Base-by-base conservation (phyloP, 257 asterid species). In the Datura wrightii region DNA sequence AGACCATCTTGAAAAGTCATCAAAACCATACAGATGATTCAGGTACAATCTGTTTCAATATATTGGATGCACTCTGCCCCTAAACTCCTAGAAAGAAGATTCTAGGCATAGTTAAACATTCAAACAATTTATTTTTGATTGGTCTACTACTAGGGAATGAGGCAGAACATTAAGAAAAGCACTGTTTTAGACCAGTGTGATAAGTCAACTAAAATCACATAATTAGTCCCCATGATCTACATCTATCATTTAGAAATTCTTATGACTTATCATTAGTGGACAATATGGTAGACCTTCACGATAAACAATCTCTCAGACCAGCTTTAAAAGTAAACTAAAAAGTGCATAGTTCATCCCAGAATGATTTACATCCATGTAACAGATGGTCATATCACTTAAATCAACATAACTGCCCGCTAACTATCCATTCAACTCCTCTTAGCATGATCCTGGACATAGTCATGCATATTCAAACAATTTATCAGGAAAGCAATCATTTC, bases 41-140 rank as follows among this genome's bases (percentile, higher is more conserved):
- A 46, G 80, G 56, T 44, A 42, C 39, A 71, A 71, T 71, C 54
- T 44, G 52, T 44, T 44, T 44, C 54, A 24, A 50, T 44, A n/a
- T 71, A 71, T 44, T 18, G 44, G 39, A 71, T 44, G n/a, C n/a
- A 46, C 19, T 72, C 80, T n/a, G 24, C 14, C 82, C 81, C 81
- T 46, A 52, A 24, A 74, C 42, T 74, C 80, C 58, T 72, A 5
- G 37, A 13, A 48, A 5, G 59, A 74, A 74, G 55, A 74, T 74
- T 76, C 56, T 53, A 58, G 2, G 31, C 46, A 52, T 78, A 31
- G 82, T 52, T 63, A 34, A 15, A 78, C 8, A 52, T 15, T 31
- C 8, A 48, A 46, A 34, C 71, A 63, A 65, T 11, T 11, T 62
- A 66, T 14, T 36, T 16, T 66, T 39, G 24, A 66, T 41, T 34